A percentile compares a stretch with the other conserved stretches of the same genome.
phyloP scores from a whole-genome alignment of 2,329 filamentous ascomycete species.

The Dichotomopilus funicola region DNA sequence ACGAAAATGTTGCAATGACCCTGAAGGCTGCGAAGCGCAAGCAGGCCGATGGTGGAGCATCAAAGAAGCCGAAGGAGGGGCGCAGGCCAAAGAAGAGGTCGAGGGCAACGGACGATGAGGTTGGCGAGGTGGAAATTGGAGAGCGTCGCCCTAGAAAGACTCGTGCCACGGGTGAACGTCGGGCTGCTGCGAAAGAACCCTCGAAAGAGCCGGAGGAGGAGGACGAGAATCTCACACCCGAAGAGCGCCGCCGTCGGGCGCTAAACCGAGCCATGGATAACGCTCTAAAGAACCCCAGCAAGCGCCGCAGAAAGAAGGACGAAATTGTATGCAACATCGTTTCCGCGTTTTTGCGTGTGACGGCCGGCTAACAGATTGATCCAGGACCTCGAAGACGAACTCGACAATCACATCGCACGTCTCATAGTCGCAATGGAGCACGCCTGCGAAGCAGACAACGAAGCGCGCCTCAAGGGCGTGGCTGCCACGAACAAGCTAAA shows the following conservation, averaged over 20 bases:
- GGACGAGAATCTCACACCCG: slow-evolving; percentile 73
- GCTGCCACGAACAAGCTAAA: slow-evolving; percentile 90
- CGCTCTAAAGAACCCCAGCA: slow-evolving; percentile 73
- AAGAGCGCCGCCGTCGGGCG: slow-evolving; percentile 75
- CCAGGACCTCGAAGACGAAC: slow-evolving; percentile 81
- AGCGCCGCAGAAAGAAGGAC: slow-evolving; percentile 72
- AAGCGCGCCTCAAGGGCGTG: slow-evolving; percentile 68
- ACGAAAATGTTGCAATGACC: slow-evolving; percentile 58
- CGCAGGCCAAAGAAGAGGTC: slow-evolving; percentile 59
- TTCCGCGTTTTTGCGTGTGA: neutral
- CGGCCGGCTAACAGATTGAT: slow-evolving; percentile 20
- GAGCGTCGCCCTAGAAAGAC: slow-evolving; percentile 25
- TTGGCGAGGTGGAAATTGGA: slow-evolving; percentile 44
- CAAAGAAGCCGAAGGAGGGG: slow-evolving; percentile 71
- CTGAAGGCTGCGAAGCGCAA: slow-evolving; percentile 61
- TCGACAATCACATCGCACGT: slow-evolving; percentile 81
- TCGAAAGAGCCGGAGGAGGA: slow-evolving; percentile 55
- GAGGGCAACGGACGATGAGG: slow-evolving; percentile 45
- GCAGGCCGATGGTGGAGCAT: slow-evolving; percentile 54
- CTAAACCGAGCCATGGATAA: slow-evolving; percentile 84
- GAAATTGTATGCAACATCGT: slow-evolving; percentile 61
- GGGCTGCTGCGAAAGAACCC: slow-evolving; percentile 36
- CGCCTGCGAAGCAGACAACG: slow-evolving; percentile 79
- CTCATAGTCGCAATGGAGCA: slow-evolving; percentile 87
- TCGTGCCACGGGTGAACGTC: slow-evolving; percentile 39